Evolutionary conservation across 352 stramenopile species (phyloP).

Genomic region (Pythium brachiatum): DNA sequence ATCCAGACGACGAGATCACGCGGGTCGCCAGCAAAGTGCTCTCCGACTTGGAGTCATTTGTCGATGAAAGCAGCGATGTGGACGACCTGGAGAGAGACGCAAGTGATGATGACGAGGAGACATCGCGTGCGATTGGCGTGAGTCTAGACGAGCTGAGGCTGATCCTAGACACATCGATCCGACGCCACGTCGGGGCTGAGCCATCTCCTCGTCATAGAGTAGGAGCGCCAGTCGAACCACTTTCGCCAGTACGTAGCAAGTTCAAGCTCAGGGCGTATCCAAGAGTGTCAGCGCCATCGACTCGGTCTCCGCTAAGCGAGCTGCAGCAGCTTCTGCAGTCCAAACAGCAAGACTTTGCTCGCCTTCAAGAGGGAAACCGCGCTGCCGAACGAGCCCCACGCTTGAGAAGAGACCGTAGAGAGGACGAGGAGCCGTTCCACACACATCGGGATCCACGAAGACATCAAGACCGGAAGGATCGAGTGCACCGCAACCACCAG

Average conservation of each 20-base stretch:
- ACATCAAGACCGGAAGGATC: neutral
- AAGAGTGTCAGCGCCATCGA: neutral
- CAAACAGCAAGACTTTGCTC: conserved; percentile 18
- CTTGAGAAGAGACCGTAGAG: neutral
- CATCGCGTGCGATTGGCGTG: conserved; percentile 1
- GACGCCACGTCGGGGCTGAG: conserved; percentile 29
- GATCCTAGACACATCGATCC: conserved; percentile 56
- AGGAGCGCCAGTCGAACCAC: neutral
- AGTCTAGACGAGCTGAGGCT: conserved; percentile 48
- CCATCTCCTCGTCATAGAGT: conserved; percentile 1
- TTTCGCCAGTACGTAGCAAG: neutral
- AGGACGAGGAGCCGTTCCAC: neutral
- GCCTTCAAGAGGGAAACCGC: conserved; percentile 4
- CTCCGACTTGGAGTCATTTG: conserved; percentile 48
- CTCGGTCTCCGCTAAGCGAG: neutral
- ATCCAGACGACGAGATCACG: conserved; percentile 16
- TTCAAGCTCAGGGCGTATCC: neutral
- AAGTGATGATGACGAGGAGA: conserved; percentile 4
- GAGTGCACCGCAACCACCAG: neutral
- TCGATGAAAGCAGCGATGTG: conserved; percentile 22
- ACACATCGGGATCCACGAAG: neutral
- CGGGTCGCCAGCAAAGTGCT: conserved; percentile 41
- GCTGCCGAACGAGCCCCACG: neutral
- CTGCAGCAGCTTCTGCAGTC: conserved; percentile 9
- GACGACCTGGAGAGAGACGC: conserved; percentile 10